Evolutionary conservation across 805 yeast species (phyloP).

Genomic region (Suhomyces sp.): DNA sequence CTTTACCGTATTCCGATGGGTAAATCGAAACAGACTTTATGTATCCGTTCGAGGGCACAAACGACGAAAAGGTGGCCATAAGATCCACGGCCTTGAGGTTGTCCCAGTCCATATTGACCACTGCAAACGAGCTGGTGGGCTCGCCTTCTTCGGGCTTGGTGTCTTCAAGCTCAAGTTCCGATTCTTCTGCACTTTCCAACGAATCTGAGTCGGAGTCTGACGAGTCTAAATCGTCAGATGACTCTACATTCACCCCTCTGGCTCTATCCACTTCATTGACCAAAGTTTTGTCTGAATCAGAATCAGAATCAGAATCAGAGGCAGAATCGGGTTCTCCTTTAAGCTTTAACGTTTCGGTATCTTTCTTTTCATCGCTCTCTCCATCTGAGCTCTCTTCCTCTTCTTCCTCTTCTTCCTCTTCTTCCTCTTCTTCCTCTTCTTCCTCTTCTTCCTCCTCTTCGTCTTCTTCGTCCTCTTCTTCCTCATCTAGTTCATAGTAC

Average conservation of each 20-base stretch:
- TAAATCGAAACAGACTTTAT: slow-evolving; percentile 68
- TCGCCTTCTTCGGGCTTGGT: slow-evolving; percentile 81
- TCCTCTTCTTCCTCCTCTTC: slow-evolving; percentile 21
- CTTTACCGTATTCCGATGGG: slow-evolving; percentile 92
- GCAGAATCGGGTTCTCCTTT: slow-evolving; percentile 12
- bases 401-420: slow-evolving; percentile 17
- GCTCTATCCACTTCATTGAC: slow-evolving; percentile 49
- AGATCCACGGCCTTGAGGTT: slow-evolving; percentile 83
- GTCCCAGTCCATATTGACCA: slow-evolving; percentile 97
- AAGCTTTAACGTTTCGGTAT: neutral
- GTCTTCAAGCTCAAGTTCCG: slow-evolving; percentile 54
- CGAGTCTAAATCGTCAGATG: slow-evolving; percentile 36
- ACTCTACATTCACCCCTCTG: slow-evolving; percentile 60
- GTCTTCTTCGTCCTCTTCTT: slow-evolving; percentile 36
- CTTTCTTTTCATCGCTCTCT: slow-evolving; percentile 15
- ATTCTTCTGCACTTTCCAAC: slow-evolving; percentile 43
- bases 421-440: slow-evolving; percentile 18
- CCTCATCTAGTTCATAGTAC: slow-evolving; percentile 48
- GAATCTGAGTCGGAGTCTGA: slow-evolving; percentile 43
- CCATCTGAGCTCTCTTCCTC: slow-evolving; percentile 13
- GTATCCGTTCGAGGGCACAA: slow-evolving; percentile 72
- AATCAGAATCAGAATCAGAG: neutral
- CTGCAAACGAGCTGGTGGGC: slow-evolving; percentile 79
- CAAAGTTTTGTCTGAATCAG: slow-evolving; percentile 16
- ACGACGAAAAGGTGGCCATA: slow-evolving; percentile 83